Conservation (phyloP, 164 flowering plant genomes). For the Annona cherimola region DNA sequence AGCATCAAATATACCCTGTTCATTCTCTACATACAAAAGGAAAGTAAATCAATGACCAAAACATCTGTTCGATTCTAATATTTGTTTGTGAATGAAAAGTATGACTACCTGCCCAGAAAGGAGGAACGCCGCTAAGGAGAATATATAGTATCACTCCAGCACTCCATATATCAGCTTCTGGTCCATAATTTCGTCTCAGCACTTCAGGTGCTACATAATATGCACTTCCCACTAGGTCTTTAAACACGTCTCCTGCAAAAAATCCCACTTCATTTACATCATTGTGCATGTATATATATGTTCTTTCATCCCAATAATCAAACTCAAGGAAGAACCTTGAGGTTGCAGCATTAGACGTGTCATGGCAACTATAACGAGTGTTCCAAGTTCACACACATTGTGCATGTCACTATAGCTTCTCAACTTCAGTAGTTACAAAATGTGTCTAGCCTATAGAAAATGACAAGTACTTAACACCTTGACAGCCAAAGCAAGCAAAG, state of each 20-base stretch:
- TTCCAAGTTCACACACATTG: not conserved
- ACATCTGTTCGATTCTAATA: not conserved
- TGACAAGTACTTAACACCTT: not conserved
- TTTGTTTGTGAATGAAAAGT: not conserved
- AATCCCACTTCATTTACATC: not conserved
- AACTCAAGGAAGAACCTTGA: not conserved
- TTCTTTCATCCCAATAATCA: not conserved
- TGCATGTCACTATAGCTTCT: not conserved
- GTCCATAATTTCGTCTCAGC: conserved; percentile 67
- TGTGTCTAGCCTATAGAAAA: not conserved
- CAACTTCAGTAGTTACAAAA: not conserved
- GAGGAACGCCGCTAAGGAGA: conserved; percentile 92
- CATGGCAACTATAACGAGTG: not conserved
- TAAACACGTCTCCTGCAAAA: conserved; percentile 73
- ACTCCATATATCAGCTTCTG: conserved; percentile 95
- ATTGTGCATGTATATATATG: not conserved
- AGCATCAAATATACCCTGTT: conserved; percentile 80
- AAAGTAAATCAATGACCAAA: not conserved
- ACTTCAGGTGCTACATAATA: conserved; percentile 98
- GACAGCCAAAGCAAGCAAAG: not conserved
- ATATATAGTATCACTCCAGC: conserved; percentile 91
- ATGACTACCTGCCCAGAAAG: conserved; percentile 85
- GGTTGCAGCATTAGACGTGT: not conserved
- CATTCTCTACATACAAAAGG: conserved; percentile 58
- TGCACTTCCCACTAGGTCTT: conserved; percentile 94